phyloP scores from a whole-genome alignment of 441 rosid species.

The Biscutella laevigata region DNA sequence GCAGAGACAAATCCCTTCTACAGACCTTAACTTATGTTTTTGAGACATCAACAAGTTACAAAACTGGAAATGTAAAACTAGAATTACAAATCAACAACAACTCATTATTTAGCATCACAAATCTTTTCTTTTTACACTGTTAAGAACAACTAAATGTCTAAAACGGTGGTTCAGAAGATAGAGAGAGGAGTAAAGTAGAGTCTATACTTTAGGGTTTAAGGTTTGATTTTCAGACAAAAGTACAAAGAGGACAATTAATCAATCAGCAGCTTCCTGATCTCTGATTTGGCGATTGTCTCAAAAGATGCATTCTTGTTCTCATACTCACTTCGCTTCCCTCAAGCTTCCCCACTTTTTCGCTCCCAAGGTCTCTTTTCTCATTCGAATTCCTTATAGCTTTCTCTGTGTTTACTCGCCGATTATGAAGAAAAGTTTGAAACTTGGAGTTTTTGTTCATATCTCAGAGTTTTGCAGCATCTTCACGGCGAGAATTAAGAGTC shows the following conservation, averaged over 20 bases:
- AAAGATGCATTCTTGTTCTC: constrained; percentile 33
- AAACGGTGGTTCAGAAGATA: no score
- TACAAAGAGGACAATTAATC: not conserved
- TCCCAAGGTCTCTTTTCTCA: constrained; percentile 33
- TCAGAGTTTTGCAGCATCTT: constrained; percentile 20
- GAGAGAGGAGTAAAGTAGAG: no score
- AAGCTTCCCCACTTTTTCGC: constrained; percentile 31
- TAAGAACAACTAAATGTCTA: no score
- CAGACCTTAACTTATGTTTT: not conserved
- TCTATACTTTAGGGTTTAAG: constrained; percentile 24
- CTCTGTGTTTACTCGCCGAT: not conserved
- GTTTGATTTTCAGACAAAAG: constrained; percentile 1
- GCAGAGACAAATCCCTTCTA: not conserved
- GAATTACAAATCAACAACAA: not conserved
- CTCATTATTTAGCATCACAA: no score
- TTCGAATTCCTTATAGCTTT: not conserved
- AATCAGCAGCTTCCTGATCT: constrained; percentile 1
- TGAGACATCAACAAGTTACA: not conserved
- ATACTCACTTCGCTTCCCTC: constrained; percentile 29
- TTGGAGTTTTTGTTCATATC: not conserved
- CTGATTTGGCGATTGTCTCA: not conserved
- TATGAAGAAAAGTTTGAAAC: not conserved
- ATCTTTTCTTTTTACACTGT: no score
- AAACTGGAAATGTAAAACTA: no score
- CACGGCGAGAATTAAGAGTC: constrained; percentile 31